phyloP scores from a whole-genome alignment of 306 rosid species.

The Comarum palustre region DNA sequence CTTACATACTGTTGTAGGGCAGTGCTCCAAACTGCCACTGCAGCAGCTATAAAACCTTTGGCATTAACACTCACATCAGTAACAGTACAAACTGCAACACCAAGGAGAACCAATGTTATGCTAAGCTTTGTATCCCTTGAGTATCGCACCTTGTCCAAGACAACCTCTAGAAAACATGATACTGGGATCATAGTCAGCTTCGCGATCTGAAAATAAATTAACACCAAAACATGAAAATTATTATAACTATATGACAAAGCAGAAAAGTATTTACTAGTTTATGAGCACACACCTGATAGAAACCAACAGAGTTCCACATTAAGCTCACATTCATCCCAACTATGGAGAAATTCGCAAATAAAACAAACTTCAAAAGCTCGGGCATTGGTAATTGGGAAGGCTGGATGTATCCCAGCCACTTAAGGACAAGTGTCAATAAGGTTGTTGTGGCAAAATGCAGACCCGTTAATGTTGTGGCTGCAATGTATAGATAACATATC shows the following conservation, averaged over 20 bases:
- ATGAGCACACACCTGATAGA: constrained; percentile 60
- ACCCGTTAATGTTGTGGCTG: constrained; percentile 82
- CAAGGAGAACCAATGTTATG: constrained; percentile 64
- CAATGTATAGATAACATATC: constrained; percentile 32
- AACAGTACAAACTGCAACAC: constrained; percentile 85
- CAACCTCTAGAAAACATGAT: constrained; percentile 69
- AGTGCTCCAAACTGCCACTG: constrained; percentile 78
- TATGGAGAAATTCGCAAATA: constrained; percentile 77
- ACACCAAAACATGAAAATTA: constrained; percentile 12
- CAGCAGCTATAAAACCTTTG: constrained; percentile 70
- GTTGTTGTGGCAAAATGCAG: constrained; percentile 74
- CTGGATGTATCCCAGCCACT: constrained; percentile 66
- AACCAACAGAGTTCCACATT: constrained; percentile 91
- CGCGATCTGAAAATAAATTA: constrained; percentile 55
- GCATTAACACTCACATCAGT: constrained; percentile 74
- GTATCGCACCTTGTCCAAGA: constrained; percentile 61
- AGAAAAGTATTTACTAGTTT: constrained; percentile 15
- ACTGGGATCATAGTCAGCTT: constrained; percentile 89
- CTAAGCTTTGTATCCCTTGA: constrained; percentile 78
- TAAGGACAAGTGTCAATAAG: constrained; percentile 49
- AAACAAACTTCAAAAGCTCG: constrained; percentile 63
- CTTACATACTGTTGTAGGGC: constrained; percentile 75
- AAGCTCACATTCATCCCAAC: constrained; percentile 86
- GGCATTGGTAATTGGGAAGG: constrained; percentile 59
- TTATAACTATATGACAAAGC: constrained; percentile 1